Evolutionary conservation across 2,329 filamentous ascomycete species (phyloP), one percentile per base, ranked within the genome.

Genomic region (Colletotrichum horii): DNA sequence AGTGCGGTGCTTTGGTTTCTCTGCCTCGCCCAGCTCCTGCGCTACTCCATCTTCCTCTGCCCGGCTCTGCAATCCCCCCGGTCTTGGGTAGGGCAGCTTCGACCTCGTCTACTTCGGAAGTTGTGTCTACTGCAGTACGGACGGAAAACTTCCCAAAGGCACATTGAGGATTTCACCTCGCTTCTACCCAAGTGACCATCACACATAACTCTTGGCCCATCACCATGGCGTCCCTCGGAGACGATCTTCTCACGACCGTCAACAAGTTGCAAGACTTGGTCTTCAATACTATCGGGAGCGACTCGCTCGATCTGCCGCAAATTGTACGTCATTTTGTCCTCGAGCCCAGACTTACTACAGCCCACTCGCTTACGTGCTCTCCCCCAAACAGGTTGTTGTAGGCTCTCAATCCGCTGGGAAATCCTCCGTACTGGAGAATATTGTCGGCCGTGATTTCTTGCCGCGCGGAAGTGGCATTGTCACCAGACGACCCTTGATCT

Each of bases 281-380:
- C 83, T 99, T 99, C 90, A 99, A 99, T 88, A 99, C 97, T 80
- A 99, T 99, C 85, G 97, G 97, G 86, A 98, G 96, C 89, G 97
- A 99, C 86, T 98, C 96, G 69, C 91, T 99, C 77, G 97, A 99
- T 87, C 89, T 99, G 74, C 97, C 97, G 75, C 97, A 99, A 88
- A 99, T 99, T 90, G 97, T 98, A 93, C 83, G 93, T 88, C 78
- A 78, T 78, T 66, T 65, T 38, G 56, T 28, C 30, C 38, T 38
- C 28, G 36, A 68, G 48, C 48, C 58, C 34, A 15, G 28, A 48
- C 69, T 48, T 24, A 6, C 14, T 28, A 38, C 4, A 69, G 43
- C 26, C 22, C 48, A 22, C 11, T 14, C 22, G 56, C 74, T 76
- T 4, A 76, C 48, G n/a, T 64, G n/a, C 43, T 55, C 22, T n/a